Base-by-base conservation (phyloP, 2,329 filamentous ascomycete genomes). In the Fusarium sp. region DNA sequence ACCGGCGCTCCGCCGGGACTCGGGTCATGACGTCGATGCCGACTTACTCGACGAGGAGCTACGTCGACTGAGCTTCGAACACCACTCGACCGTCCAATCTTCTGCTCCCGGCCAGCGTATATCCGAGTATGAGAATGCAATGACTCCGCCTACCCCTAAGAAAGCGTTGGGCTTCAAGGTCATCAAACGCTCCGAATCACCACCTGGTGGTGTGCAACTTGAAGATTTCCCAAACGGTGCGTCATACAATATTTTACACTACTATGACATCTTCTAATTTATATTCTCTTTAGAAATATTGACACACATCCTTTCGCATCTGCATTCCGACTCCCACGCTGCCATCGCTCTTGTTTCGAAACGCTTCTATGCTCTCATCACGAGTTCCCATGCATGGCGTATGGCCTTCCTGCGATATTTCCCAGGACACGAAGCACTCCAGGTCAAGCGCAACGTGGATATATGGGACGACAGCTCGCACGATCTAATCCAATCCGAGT, bases 381-480 rank as follows among this genome's bases (percentile, higher is more conserved):
- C 93, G 6, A 95, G 92, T 2, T 93, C 94, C 17, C 93, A 97
- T 80, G 94, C 94, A 9, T 98, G 95, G 95, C 89, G 93, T 67
- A 92, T 94, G 76, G 95, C 94, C 7, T 98, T 98, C 76, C 87
- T 93, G 71, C 93, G 94, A 65, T 95, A 90, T 80, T 99, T 98
- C 72, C 93, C 93, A 0, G 94, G 92, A 2, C 88, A 91, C 23
- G 74, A 89, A 46, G 77, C 71, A 27, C 71, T 78, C 22, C 68
- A 75, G 22, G 62, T 56, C n/a, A 78, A 77, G 46, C 75, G 80
- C 56, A 76, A 77, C 37, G 74, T 73, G 15, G 78, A 78, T 20
- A 73, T 79, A 2, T 80, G 81, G 71, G 81, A 83, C 22, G 78
- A 82, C 23, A 81, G 87, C 35, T 78, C 79, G 45, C 78, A 80